Conservation (phyloP, 192 early-diverging fungal genomes). For the Coemansia sp. region DNA sequence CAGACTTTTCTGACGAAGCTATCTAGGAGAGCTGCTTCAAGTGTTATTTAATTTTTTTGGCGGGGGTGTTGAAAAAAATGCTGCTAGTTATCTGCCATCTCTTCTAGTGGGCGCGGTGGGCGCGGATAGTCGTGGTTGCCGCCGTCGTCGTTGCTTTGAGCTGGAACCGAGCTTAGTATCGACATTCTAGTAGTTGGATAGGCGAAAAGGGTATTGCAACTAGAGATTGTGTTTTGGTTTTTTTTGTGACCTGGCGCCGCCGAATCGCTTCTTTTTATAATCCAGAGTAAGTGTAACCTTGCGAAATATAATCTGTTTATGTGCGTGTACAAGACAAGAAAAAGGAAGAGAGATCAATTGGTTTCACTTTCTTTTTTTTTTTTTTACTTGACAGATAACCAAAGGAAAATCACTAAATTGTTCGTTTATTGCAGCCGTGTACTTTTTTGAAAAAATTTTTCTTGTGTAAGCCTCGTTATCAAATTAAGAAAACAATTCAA, state of each 20-base stretch:
- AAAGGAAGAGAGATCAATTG: neutral
- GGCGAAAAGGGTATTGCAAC: neutral
- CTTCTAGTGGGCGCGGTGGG: constrained; percentile 20
- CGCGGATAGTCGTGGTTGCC: constrained; percentile 20
- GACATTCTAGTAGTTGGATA: neutral
- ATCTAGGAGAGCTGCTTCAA: constrained; percentile 7
- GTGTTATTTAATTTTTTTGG: neutral
- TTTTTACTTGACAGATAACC: neutral
- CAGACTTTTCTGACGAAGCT: constrained; percentile 24
- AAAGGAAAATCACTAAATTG: neutral
- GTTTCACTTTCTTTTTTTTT: neutral
- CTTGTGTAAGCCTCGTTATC: neutral
- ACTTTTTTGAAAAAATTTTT: neutral
- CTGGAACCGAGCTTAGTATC: constrained; percentile 1
- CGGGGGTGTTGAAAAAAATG: neutral
- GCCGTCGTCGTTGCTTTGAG: neutral
- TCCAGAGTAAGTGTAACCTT: neutral
- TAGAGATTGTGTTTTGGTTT: neutral
- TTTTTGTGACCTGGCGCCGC: neutral
- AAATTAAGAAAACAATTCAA: neutral
- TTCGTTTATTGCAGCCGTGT: neutral
- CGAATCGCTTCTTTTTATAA: neutral
- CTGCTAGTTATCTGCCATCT: constrained; percentile 10
- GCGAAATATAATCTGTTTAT: neutral
- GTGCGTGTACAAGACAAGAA: neutral